Evolutionary conservation across 2,329 filamentous ascomycete species (phyloP).

Genomic region (Curvularia hawaiiensis): DNA sequence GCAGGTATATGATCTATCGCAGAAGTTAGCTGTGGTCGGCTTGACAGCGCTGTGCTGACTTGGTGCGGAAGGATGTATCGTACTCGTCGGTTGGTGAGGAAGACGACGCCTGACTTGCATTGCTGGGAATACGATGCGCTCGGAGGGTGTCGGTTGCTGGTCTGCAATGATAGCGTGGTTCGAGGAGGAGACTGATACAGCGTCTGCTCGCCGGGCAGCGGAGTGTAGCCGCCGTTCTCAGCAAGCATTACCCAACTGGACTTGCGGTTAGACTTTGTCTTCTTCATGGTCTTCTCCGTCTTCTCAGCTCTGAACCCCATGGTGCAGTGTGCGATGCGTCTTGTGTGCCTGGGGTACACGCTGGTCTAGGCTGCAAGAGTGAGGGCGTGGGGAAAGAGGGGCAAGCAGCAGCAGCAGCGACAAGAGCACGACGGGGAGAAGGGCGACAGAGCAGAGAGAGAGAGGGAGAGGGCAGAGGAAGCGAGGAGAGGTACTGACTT

Average conservation of each 20-base stretch:
- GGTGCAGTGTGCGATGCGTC: slow-evolving; percentile 1
- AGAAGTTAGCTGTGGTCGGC: slow-evolving; percentile 9
- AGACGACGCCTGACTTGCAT: slow-evolving; percentile 75
- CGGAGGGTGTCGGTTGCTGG: slow-evolving; percentile 68
- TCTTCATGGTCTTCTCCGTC: slow-evolving; percentile 25
- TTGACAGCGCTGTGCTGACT: neutral
- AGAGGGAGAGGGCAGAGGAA: slow-evolving; percentile 3
- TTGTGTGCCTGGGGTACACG: neutral
- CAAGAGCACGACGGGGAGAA: slow-evolving; percentile 9
- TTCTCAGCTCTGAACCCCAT: slow-evolving; percentile 16
- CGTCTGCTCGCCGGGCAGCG: slow-evolving; percentile 81
- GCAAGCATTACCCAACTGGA: slow-evolving; percentile 91
- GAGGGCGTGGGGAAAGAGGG: slow-evolving; percentile 17
- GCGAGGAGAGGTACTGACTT: slow-evolving; percentile 42
- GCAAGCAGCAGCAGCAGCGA: slow-evolving; percentile 4
- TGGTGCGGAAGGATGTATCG: slow-evolving; percentile 34
- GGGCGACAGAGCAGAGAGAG: slow-evolving; percentile 3
- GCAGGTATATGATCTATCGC: slow-evolving; percentile 84
- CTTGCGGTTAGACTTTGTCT: slow-evolving; percentile 41
- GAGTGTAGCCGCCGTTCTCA: slow-evolving; percentile 73
- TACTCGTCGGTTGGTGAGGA: slow-evolving; percentile 86
- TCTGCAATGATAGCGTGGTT: slow-evolving; percentile 76
- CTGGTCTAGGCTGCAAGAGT: slow-evolving; percentile 10
- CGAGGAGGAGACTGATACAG: slow-evolving; percentile 81
- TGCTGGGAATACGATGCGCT: slow-evolving; percentile 70